phyloP scores from a whole-genome alignment of 108 stramenopile genomes.

The Chaetoceros muelleri region DNA sequence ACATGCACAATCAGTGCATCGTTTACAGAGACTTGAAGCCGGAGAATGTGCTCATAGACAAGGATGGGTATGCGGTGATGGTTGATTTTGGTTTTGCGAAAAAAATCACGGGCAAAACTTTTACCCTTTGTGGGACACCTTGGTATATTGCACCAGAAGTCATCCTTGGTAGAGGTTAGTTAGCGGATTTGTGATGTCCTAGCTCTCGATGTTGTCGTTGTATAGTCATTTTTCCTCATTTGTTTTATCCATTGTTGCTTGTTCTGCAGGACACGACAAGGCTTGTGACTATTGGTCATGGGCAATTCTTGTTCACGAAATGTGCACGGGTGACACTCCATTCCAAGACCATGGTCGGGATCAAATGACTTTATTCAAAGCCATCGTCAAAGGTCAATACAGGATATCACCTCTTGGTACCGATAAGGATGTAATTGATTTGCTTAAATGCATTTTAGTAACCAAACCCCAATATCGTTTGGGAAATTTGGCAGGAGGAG shows the following conservation, averaged over 20 bases:
- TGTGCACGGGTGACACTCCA: constrained; percentile 73
- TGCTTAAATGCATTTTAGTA: constrained; percentile 55
- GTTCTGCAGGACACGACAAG: constrained; percentile 91
- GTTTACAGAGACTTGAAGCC: constrained; percentile 94
- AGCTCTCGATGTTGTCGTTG: not conserved
- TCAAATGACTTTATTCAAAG: constrained; percentile 70
- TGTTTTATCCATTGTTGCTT: not conserved
- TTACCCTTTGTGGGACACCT: constrained; percentile 92
- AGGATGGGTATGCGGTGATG: constrained; percentile 79
- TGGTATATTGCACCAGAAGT: constrained; percentile 96
- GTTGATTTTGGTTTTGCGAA: constrained; percentile 93
- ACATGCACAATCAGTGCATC: constrained; percentile 67
- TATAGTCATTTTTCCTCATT: not conserved
- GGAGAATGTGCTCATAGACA: constrained; percentile 88
- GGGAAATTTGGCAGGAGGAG: constrained; percentile 62
- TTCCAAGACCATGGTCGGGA: constrained; percentile 58
- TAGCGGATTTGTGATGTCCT: no score
- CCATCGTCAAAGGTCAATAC: constrained; percentile 65
- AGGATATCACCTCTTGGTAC: constrained; percentile 24
- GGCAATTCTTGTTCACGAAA: constrained; percentile 94
- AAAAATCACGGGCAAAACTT: constrained; percentile 72
- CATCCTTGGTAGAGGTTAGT: constrained; percentile 34
- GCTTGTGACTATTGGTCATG: constrained; percentile 96
- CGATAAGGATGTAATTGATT: constrained; percentile 60
- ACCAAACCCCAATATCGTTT: constrained; percentile 53